Evolutionary conservation across 768 basidiomycete species (phyloP), one percentile per base, ranked within the genome.

Genomic region (Pleurotus giganteus): DNA sequence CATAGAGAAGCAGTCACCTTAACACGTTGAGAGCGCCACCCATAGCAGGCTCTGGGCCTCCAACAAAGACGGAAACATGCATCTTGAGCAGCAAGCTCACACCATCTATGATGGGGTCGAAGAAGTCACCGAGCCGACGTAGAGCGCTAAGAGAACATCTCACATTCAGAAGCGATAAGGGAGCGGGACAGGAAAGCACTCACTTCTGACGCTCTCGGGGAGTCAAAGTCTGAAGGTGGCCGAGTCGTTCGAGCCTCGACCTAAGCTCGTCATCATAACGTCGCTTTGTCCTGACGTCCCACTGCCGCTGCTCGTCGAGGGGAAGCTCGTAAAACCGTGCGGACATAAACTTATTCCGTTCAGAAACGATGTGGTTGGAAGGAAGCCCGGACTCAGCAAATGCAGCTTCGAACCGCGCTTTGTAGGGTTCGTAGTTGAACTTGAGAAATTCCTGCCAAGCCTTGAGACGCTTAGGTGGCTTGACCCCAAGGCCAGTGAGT

Each of bases 31-130:
- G 27, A 28, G 45, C 44, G 24, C 54, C 46, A 7, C 32, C 26
- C 26, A 36, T 32, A 15, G 39, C 24, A 24, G 42, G 39, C 53
- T 54, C 53, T 23, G 53, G 53, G 12, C 53, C 24, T 8, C 45
- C 45, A 17, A 47, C 45, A 34, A 55, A 34, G 17, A 55, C 23
- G 13, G 45, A 55, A n/a, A 55, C 46, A 26, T 55, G 45, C 42
- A 44, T 44, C 11, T 44, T 8, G 7, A 44, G 42, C 6, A 44
- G 6, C 6, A 6, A 7, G 23, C 11, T 6, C 7, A 44, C 23
- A 11, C 42, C 42, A 6, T 17, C 23, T 7, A 44, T 17, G 42
- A 44, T 17, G n/a, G 42, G 42, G n/a, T 6, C 7, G 17, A 24
- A 17, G 42, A 44, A 17, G n/a, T 17, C 23, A 8, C 42, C 42